Evolutionary conservation across 1,139 yeast species (phyloP), one percentile per base, ranked within the genome.

Genomic region (Kodamaea suecica): DNA sequence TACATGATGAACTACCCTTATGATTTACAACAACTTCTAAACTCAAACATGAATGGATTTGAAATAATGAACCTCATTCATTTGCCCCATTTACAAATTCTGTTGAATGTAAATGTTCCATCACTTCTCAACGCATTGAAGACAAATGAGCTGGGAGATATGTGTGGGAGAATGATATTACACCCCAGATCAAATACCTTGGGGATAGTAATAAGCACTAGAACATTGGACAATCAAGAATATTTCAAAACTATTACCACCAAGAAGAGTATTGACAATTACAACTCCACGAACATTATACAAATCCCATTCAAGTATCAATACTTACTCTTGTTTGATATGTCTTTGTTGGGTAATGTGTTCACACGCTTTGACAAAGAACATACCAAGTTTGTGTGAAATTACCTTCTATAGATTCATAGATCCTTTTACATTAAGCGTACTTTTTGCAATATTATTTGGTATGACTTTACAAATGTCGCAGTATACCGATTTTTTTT

Each of bases 1-100:
- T 33, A 17, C 25, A 21, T 11, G 23, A 19, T 23, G 29, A 29
- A 23, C 4, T 8, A n/a, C 15, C 28, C 28, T 5, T 6, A 9
- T 6, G 15, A 25, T 25, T 25, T 25, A 13, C 17, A 12, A 5
- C 7, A 14, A 14, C 41, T 26, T 28, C 43, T 19, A 37, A 39
- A 16, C 23, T 45, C 17, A 41, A 43, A 39, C 5, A 30, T 42
- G 20, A 34, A 41, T 29, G 41, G 35, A 10, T 39, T 42, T 8
- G 42, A 43, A 15, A 37, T 44, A 3, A 38, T 47, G 30, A 40
- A 39, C 29, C 32, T 42, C 5, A 37, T 47, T n/a, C 39, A 39
- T 29, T 17, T 34, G 17, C 37, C 32, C n/a, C 35, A 28, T 14
- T 25, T 34, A 10, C 9, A n/a, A 12, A 7, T 14, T 7, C 28